Evolutionary conservation across 352 stramenopile genomes (phyloP).

Genomic region (Detonula confervacea): DNA sequence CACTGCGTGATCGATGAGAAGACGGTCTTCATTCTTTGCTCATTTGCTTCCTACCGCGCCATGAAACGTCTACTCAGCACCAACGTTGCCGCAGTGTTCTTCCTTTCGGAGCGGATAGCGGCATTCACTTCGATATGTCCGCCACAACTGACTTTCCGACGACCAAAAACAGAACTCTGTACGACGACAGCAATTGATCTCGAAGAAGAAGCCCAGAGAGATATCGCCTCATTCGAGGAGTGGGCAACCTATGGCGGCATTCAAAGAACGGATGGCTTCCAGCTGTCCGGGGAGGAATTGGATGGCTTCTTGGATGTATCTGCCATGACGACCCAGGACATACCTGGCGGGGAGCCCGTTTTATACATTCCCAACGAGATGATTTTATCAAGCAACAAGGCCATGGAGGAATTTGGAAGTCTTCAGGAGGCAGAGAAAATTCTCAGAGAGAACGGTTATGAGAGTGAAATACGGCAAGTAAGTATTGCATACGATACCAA

Average conservation of each 20-base stretch:
- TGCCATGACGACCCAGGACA: slow-evolving; percentile 33
- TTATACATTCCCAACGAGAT: slow-evolving; percentile 50
- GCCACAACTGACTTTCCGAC: too few relatives aligned
- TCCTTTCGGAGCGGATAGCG: too few relatives aligned
- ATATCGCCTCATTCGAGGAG: slow-evolving; percentile 58
- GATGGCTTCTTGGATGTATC: slow-evolving; percentile 58
- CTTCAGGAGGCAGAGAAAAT: slow-evolving; percentile 22
- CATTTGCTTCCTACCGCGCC: too few relatives aligned
- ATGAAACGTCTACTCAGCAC: too few relatives aligned
- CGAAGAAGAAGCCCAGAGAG: slow-evolving; percentile 31
- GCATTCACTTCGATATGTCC: too few relatives aligned
- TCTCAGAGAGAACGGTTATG: slow-evolving; percentile 16
- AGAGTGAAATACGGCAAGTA: too few relatives aligned
- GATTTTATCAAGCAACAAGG: slow-evolving; percentile 27
- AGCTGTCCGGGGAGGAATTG: slow-evolving; percentile 51
- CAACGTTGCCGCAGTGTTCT: too few relatives aligned
- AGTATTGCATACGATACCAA: too few relatives aligned
- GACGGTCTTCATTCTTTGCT: too few relatives aligned
- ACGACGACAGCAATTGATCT: too few relatives aligned
- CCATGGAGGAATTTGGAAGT: slow-evolving; percentile 47
- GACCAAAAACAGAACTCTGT: too few relatives aligned
- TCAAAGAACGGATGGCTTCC: slow-evolving; percentile 51
- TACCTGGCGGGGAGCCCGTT: slow-evolving; percentile 40
- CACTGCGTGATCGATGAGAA: too few relatives aligned
- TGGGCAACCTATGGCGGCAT: slow-evolving; percentile 57